Evolutionary conservation across 169 alveolate genomes (phyloP).

Genomic region (Sarcocystis neurona): DNA sequence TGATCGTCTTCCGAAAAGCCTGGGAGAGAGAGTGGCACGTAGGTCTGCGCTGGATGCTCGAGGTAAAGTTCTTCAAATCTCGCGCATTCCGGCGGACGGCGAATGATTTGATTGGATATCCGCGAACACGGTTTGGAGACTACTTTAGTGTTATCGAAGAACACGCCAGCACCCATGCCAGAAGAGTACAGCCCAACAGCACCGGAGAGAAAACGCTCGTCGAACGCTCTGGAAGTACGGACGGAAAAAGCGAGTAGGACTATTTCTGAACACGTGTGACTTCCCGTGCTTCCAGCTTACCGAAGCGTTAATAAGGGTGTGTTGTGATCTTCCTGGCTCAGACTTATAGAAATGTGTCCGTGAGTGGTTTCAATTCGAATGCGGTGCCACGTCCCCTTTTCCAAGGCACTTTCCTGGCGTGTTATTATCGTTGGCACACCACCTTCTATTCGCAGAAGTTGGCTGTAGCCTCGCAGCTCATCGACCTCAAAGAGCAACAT

Average conservation of each 20-base stretch:
- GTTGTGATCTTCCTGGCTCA: background rate
- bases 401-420: slow-evolving; percentile 18
- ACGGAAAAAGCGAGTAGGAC: background rate
- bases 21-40: slow-evolving; percentile 34
- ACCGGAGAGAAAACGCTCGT: slow-evolving; percentile 73
- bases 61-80: slow-evolving; percentile 63
- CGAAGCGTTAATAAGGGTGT: too few species aligned
- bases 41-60: slow-evolving; percentile 54
- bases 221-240: slow-evolving; percentile 55
- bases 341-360: slow-evolving; percentile 36
- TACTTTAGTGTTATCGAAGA: slow-evolving; percentile 66
- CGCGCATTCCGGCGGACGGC: slow-evolving; percentile 70
- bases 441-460: slow-evolving; percentile 64
- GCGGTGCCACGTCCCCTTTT: slow-evolving; percentile 36
- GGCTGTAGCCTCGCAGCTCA: slow-evolving; percentile 56
- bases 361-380: slow-evolving; percentile 47
- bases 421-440: slow-evolving; percentile 66
- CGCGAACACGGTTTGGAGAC: slow-evolving; percentile 69
- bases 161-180: slow-evolving; percentile 72
- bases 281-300: background rate
- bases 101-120: slow-evolving; percentile 56
- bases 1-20: slow-evolving; percentile 39
- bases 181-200: slow-evolving; percentile 68
- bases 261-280: background rate
- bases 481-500: slow-evolving; percentile 65